Base-by-base conservation (phyloP, 257 asterid genomes). In the Solanum chiquidenum region DNA sequence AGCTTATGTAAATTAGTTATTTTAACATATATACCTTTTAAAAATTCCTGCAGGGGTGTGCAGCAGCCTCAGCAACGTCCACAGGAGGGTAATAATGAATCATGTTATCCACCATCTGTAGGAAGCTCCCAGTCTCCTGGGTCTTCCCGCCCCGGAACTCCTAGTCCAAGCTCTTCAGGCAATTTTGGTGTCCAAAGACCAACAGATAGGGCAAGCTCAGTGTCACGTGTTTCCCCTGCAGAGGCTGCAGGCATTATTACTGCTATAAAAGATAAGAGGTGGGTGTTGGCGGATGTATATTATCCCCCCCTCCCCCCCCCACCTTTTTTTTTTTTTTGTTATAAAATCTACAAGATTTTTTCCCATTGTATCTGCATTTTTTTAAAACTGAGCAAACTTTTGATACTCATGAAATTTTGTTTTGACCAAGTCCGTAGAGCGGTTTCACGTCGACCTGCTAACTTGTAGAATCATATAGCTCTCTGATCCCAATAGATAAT, bases 211-310 rank as follows among this genome's bases (percentile, higher is more conserved):
- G 91, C 92, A 71, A 92, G 79, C 88, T 88, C 98, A 90, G 74
- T 90, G 85, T 89, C 98, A 37, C 92, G 93, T 71, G 99, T 94
- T 82, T 93, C 99, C 38, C 99, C 98, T 6, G 92, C 98, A 23
- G 99, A 96, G 93, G 98, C 96, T 66, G 98, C 98, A 13, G 93
- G 96, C 86, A 95, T 97, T 77, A 90, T 95, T 84, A 89, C 95
- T 86, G 82, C 87, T 46, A 88, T 97, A 88, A 96, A 93, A 89
- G 96, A 97, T 91, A 97, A 93, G 91, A 95, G 99, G 99, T 95
- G 60, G 35, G 74, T 44, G 64, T 35, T 85, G 68, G 60, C 20
- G 76, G 14, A 74, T 68, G 38, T 40, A 86, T 86, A 37, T 23
- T 14, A 29, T 49, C 42, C 20, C 3, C 21, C 58, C 20, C 20